Base-by-base conservation (phyloP, 345 rosid species). In the Luvunga scandens region DNA sequence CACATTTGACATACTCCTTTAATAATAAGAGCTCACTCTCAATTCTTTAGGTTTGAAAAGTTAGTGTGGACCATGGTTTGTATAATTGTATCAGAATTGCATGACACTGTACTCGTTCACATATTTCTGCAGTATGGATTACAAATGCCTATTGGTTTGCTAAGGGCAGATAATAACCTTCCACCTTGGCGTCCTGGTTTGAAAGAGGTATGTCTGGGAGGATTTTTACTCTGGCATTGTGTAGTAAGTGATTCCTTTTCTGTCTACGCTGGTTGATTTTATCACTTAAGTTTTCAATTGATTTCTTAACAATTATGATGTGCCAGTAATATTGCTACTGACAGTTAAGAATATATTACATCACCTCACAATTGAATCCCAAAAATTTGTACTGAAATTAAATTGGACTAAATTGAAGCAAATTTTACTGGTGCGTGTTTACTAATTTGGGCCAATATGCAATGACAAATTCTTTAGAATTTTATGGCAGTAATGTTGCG, bases 141-240 rank as follows among this genome's bases (percentile, higher is more conserved):
- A 48, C 94, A 91, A n/a, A 81, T 63, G 86, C 99, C 97, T 7
- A 59, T 94, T 84, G 94, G 90, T 83, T 87, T 96, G 80, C 82
- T 92, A 81, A 87, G 98, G 82, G 95, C 94, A 34, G 99, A 96
- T 84, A 96, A 96, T 77, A 96, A 92, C 80, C 88, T 92, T 85
- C 98, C 99, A 84, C 97, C 98, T 69, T 92, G 98, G 99, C 98
- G 95, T 78, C 82, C 90, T 27, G 93, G 91, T 65, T 73, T 96
- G 50, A 89, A 87, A 84, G 99, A 94, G 93, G 99, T 92, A 91
- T 71, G 31, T 63, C 63, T 53, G 27, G 34, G 60, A 6, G 19
- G 39, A 24, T 24, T 25, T 71, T 22, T 78, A 21, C 34, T 33
- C 31, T 10, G 21, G 33, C 56, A 30, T n/a, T n/a, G n/a, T n/a